A percentile compares a stretch with the other conserved stretches of the same genome.
Evolutionary conservation across 805 yeast genomes (phyloP).

Genomic region (Saccharomycopsis olivae): DNA sequence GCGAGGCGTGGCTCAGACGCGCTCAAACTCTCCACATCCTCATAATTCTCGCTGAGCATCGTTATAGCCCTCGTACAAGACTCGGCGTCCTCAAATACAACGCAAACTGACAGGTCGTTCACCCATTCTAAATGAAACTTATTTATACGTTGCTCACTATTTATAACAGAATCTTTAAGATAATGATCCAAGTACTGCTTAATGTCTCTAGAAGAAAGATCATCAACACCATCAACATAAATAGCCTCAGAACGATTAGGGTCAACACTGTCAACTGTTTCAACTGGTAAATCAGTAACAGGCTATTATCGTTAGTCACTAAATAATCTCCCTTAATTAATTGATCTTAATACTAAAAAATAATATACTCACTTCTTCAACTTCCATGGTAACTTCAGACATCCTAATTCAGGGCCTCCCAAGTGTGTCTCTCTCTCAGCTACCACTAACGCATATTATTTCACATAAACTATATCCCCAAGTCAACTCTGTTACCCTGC

Average conservation of each 20-base stretch:
- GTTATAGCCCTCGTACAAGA: constrained; percentile 26
- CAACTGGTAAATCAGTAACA: too few species aligned
- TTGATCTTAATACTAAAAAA: too few species aligned
- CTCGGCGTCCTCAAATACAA: constrained; percentile 26
- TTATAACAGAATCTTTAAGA: constrained; percentile 25
- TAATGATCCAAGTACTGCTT: constrained; percentile 42
- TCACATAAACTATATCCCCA: too few species aligned
- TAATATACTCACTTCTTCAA: too few species aligned
- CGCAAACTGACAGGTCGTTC: constrained; percentile 49
- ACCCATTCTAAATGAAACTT: constrained; percentile 47
- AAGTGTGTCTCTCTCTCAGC: too few species aligned
- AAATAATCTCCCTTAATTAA: too few species aligned
- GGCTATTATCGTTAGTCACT: too few species aligned
- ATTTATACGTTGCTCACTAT: constrained; percentile 16
- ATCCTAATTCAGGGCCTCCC: too few species aligned
- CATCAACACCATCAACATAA: constrained; percentile 51
- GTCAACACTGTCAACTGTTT: too few species aligned
- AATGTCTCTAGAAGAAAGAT: constrained; percentile 48
- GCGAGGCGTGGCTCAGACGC: constrained; percentile 20
- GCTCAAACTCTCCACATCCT: constrained; percentile 10
- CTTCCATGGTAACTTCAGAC: too few species aligned
- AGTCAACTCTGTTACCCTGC: too few species aligned
- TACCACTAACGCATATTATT: too few species aligned
- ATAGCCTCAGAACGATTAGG: constrained; percentile 29
- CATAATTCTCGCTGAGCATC: constrained; percentile 24